phyloP scores from a whole-genome alignment of 2,329 filamentous ascomycete genomes.

The Sporothrix sp. region DNA sequence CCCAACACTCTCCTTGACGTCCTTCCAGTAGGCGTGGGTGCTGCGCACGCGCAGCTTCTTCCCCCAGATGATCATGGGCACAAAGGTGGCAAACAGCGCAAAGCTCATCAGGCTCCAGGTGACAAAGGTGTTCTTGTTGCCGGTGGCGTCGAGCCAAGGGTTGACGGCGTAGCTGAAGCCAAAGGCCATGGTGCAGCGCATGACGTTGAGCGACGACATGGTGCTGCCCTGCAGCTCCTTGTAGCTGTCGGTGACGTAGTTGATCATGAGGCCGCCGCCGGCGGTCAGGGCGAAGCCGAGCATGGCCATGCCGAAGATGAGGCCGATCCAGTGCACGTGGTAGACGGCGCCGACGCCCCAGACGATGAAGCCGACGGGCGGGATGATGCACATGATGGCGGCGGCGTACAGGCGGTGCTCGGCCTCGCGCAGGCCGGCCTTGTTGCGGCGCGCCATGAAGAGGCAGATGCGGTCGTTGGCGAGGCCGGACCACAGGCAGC shows the following conservation, averaged over 20 bases:
- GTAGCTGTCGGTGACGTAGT: constrained; percentile 34
- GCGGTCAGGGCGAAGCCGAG: constrained; percentile 30
- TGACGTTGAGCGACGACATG: constrained; percentile 20
- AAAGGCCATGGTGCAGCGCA: constrained; percentile 23
- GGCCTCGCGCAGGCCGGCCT: constrained; percentile 25
- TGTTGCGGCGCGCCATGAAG: constrained; percentile 31
- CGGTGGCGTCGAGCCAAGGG: constrained; percentile 22
- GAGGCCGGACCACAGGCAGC: constrained; percentile 18
- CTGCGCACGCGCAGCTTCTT: background rate
- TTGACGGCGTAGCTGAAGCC: constrained; percentile 26
- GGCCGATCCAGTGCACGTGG: constrained; percentile 32
- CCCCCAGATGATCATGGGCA: background rate
- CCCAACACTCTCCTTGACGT: too few relatives aligned
- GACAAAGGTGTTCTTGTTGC: constrained; percentile 17
- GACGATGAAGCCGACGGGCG: constrained; percentile 30
- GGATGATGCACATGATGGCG: constrained; percentile 18
- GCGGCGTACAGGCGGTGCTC: constrained; percentile 25
- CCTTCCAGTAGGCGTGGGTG: too few relatives aligned
- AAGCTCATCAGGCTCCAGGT: constrained; percentile 2
- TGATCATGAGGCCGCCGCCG: constrained; percentile 30
- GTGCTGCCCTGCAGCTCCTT: constrained; percentile 22
- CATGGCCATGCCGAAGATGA: constrained; percentile 32
- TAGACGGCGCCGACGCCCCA: constrained; percentile 40
- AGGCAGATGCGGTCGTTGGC: constrained; percentile 18
- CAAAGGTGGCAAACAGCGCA: constrained; percentile 1